Percentiles rank a stretch among this genome's conserved stretches.
Conservation (phyloP, 2,329 filamentous ascomycete species). For the Eurotiales sp. region DNA sequence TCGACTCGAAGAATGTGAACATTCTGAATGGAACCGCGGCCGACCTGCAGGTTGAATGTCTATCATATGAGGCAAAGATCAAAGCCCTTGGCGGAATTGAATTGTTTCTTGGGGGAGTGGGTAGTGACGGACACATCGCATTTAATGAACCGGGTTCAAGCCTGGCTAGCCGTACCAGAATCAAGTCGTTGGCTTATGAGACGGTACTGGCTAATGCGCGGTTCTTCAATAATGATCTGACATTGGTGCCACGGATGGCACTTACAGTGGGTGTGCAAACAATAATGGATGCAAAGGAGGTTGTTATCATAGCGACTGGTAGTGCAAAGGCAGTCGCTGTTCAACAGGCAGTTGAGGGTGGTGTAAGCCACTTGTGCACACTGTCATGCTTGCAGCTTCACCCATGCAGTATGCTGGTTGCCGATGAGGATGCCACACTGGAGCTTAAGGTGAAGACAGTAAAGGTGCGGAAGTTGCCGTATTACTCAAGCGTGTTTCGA, state of each 20-base stretch:
- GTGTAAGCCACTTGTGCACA: slow-evolving; percentile 13
- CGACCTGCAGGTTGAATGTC: slow-evolving; percentile 66
- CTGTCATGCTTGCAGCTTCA: slow-evolving; percentile 14
- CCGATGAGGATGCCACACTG: slow-evolving; percentile 13
- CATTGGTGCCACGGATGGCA: slow-evolving; percentile 11
- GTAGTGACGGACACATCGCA: slow-evolving; percentile 75
- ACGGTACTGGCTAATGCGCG: slow-evolving; percentile 73
- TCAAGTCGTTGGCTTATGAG: slow-evolving; percentile 75
- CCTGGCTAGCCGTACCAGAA: slow-evolving; percentile 65
- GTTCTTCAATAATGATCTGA: slow-evolving; percentile 64
- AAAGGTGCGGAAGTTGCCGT: neutral
- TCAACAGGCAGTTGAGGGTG: slow-evolving; percentile 12
- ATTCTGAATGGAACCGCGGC: slow-evolving; percentile 71
- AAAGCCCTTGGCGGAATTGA: slow-evolving; percentile 61
- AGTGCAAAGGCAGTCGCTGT: slow-evolving; percentile 8
- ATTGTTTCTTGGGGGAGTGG: slow-evolving; percentile 72
- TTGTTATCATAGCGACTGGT: slow-evolving; percentile 10
- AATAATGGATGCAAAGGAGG: slow-evolving; percentile 12
- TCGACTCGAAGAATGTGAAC: slow-evolving; percentile 70
- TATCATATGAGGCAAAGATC: slow-evolving; percentile 13
- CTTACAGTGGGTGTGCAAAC: slow-evolving; percentile 16
- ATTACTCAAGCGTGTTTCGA: neutral
- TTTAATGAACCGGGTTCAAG: slow-evolving; percentile 81
- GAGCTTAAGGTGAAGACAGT: slow-evolving; percentile 13
- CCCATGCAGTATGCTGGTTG: slow-evolving; percentile 12